A percentile compares a stretch with the other conserved stretches of the same genome.
phyloP scores from a whole-genome alignment of 2,329 filamentous ascomycete species.

The Talaromyces sp. region DNA sequence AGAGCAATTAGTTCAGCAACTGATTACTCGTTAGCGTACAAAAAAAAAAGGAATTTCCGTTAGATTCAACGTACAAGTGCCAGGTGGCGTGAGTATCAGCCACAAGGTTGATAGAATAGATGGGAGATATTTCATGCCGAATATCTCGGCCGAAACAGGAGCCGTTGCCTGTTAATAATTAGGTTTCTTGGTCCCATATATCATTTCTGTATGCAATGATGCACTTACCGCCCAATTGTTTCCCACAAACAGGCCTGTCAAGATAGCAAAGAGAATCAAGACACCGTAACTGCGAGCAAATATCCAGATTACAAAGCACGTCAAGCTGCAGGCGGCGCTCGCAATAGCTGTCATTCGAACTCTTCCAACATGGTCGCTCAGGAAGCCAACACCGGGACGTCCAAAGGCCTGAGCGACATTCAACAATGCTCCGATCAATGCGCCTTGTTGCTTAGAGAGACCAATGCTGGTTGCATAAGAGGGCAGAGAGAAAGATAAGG shows the following conservation, averaged over 20 bases:
- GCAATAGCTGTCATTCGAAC: constrained; percentile 58
- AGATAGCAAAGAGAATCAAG: constrained; percentile 24
- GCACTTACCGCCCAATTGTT: not conserved
- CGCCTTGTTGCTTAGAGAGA: constrained; percentile 54
- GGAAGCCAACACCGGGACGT: constrained; percentile 58
- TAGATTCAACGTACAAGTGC: not conserved
- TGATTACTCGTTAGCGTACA: not conserved
- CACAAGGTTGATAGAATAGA: constrained; percentile 4
- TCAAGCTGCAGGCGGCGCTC: constrained; percentile 52
- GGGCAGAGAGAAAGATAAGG: constrained; percentile 59
- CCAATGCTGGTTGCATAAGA: constrained; percentile 57
- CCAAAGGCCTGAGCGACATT: constrained; percentile 57
- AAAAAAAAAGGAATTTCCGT: not conserved
- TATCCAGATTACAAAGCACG: constrained; percentile 59
- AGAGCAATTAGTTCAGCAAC: not conserved
- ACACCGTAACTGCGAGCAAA: constrained; percentile 55
- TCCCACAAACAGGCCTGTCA: not conserved
- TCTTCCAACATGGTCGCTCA: constrained; percentile 55
- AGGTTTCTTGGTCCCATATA: not conserved
- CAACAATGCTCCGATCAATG: constrained; percentile 56
- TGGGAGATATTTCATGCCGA: constrained; percentile 2
- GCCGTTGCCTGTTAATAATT: not conserved
- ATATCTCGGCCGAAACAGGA: constrained; percentile 1
- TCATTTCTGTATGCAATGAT: not conserved
- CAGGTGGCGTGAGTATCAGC: constrained; percentile 3